phyloP scores from a whole-genome alignment of 73 alveolate genomes.

The Urostyla sp. region DNA sequence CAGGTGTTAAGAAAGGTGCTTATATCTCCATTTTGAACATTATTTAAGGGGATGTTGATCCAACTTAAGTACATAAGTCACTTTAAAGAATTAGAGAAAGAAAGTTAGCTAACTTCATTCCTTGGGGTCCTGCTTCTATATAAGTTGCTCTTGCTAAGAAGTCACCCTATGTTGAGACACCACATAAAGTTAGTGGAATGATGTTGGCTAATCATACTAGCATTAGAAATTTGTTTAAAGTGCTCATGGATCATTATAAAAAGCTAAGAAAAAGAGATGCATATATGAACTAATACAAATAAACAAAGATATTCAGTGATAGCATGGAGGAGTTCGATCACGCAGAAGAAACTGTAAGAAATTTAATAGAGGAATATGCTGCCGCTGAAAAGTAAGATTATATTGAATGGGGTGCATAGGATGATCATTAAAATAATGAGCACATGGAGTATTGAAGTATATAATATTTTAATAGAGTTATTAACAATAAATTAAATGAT shows the following conservation, averaged over 20 bases:
- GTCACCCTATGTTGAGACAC: slow-evolving; percentile 95
- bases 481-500: no score
- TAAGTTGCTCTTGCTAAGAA: slow-evolving; percentile 97
- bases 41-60: slow-evolving; percentile 99
- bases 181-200: slow-evolving; percentile 98
- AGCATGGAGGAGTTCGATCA: slow-evolving; percentile 90
- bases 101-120: slow-evolving; percentile 97
- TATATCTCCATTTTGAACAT: slow-evolving; percentile 97
- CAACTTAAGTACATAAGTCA: slow-evolving; percentile 99
- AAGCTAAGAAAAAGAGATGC: slow-evolving; percentile 95
- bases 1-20: slow-evolving; percentile 90
- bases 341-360: slow-evolving; percentile 80
- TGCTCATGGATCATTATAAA: slow-evolving; percentile 86
- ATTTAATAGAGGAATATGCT: slow-evolving; percentile 90
- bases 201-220: slow-evolving; percentile 99
- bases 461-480: no score
- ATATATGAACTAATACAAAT: slow-evolving; percentile 89
- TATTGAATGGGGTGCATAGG: slow-evolving; percentile 91
- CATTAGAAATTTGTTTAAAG: slow-evolving; percentile 86
- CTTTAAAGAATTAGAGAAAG: slow-evolving; percentile 97
- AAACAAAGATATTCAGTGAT: slow-evolving; percentile 87
- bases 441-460: no score
- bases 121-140: slow-evolving; percentile 99
- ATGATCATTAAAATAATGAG: no score
- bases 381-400: slow-evolving; percentile 95